Conservation (phyloP, 2,329 filamentous ascomycete genomes). For the Dactylellina leptospora region DNA sequence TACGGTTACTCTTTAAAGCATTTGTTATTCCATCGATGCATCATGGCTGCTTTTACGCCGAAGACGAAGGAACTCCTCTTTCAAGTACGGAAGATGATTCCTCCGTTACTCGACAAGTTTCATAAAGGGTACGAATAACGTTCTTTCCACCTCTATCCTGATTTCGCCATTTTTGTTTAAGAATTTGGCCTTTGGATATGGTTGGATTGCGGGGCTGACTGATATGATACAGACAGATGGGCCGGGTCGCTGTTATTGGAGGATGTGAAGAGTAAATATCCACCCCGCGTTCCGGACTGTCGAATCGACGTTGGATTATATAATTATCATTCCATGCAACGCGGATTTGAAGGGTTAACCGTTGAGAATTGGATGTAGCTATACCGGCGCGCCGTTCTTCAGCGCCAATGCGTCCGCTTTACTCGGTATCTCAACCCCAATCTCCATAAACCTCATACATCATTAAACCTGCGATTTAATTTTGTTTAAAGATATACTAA, state of each 20-base stretch:
- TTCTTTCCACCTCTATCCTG: too few relatives aligned
- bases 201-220: neutral
- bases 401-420: slow-evolving; percentile 95
- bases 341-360: neutral
- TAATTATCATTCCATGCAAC: neutral
- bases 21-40: slow-evolving; percentile 2
- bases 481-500: too few relatives aligned
- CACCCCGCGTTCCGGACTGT: too few relatives aligned
- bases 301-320: neutral
- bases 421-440: slow-evolving; percentile 66
- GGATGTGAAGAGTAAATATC: slow-evolving; percentile 84
- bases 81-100: slow-evolving; percentile 88
- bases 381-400: slow-evolving; percentile 97
- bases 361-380: slow-evolving; percentile 63
- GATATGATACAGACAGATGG: slow-evolving; percentile 79
- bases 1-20: too few relatives aligned
- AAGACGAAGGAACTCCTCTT: slow-evolving; percentile 77
- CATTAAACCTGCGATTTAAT: neutral
- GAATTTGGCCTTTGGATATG: neutral
- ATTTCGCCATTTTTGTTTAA: too few relatives aligned
- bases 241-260: slow-evolving; percentile 90
- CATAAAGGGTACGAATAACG: slow-evolving; percentile 78
- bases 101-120: slow-evolving; percentile 92
- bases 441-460: slow-evolving; percentile 9
- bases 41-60: slow-evolving; percentile 24